phyloP scores from a whole-genome alignment of 2,329 filamentous ascomycete species.

The Ophiocordyceps camponoti-rufipedis region DNA sequence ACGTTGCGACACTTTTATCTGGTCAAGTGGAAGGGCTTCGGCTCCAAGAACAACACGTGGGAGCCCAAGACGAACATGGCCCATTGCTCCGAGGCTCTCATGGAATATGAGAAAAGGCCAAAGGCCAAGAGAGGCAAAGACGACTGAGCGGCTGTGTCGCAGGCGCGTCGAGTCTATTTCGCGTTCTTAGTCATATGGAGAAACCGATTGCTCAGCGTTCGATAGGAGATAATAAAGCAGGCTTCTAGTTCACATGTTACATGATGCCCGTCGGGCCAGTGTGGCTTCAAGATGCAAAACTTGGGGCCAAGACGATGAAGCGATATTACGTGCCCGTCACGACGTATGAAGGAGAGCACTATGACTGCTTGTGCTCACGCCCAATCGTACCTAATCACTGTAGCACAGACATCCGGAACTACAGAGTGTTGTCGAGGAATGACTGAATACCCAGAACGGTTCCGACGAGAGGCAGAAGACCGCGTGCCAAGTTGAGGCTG shows the following conservation, averaged over 20 bases:
- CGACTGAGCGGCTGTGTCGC: neutral
- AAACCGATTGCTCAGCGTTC: too few relatives aligned
- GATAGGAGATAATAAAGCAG: neutral
- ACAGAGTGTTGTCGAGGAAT: constrained; percentile 5
- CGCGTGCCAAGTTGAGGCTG: constrained; percentile 12
- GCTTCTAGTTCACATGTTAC: neutral
- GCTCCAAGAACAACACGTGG: constrained; percentile 29
- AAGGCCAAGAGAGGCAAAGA: neutral
- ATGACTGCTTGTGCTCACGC: neutral
- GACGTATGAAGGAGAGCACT: neutral
- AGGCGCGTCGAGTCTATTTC: neutral
- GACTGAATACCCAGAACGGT: constrained; percentile 8
- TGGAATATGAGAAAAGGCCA: constrained; percentile 15
- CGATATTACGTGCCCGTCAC: neutral
- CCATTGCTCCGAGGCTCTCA: constrained; percentile 18
- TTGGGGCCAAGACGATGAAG: neutral
- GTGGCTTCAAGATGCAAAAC: neutral
- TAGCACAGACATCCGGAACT: neutral
- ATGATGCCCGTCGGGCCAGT: neutral
- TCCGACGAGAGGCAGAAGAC: constrained; percentile 13
- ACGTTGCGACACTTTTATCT: constrained; percentile 23
- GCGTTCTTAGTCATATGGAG: neutral
- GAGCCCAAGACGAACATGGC: constrained; percentile 27
- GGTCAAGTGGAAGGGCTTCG: constrained; percentile 35
- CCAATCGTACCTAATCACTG: neutral